Conservation (phyloP, 345 rosid species). For the Carallia pectinifolia region DNA sequence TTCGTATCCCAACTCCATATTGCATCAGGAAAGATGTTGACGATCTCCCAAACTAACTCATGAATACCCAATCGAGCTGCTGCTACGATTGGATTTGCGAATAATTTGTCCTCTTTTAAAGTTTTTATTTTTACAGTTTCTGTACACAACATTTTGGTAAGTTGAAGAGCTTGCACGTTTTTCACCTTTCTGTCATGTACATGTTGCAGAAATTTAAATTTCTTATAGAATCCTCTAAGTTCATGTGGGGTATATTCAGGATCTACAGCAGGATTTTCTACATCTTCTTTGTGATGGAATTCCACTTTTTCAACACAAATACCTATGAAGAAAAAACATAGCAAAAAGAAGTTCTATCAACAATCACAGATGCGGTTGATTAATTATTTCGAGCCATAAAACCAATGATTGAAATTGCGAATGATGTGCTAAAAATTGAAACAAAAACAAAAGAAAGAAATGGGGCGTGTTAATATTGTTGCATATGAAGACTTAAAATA, state of each 20-base stretch:
- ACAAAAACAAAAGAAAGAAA: no score
- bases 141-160: background rate
- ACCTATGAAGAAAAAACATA: background rate
- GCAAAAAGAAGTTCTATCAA: no score
- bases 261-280: background rate
- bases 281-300: background rate
- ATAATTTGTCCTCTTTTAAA: no score
- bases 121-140: background rate
- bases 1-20: rapidly evolving
- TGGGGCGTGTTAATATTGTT: no score
- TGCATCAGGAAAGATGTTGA: background rate
- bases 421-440: no score
- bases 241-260: background rate
- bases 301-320: background rate
- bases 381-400: no score
- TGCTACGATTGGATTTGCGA: background rate
- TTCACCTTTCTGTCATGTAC: background rate
- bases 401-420: no score
- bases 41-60: background rate
- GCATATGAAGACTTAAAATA: no score
- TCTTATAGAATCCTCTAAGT: background rate
- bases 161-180: background rate
- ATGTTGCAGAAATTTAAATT: background rate
- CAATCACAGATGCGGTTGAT: no score
- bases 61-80: background rate